A percentile compares a stretch with the other conserved stretches of the same genome.
These are phyloP conservation scores for Termitomyces sp. DNA, from an alignment of 768 basidiomycete genomes.

Conservation along the genomic window DNA sequence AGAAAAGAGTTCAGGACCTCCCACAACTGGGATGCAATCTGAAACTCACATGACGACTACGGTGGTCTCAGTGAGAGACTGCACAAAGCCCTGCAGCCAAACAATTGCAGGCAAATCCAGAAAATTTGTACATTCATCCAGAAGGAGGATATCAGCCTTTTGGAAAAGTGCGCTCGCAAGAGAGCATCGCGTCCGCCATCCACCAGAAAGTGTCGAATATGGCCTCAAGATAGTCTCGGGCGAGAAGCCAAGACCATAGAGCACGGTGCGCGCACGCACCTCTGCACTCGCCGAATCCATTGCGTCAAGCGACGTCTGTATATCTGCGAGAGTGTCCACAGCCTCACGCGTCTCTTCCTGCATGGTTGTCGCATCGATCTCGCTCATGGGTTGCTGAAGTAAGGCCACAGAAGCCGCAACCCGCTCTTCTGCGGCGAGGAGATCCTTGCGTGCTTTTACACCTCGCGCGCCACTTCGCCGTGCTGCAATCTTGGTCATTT, in stretches of 20 bases:
- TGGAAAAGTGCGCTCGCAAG: slow-evolving; percentile 56
- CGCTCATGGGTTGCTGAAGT: slow-evolving; percentile 16
- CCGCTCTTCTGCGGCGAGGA: slow-evolving; percentile 38
- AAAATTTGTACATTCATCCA: slow-evolving; percentile 56
- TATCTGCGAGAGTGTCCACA: slow-evolving; percentile 21
- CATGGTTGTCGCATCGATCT: slow-evolving; percentile 17
- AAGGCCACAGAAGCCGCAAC: slow-evolving; percentile 24
- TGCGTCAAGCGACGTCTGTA: slow-evolving; percentile 20
- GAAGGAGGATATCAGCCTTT: slow-evolving; percentile 47
- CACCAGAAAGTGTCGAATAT: slow-evolving; percentile 49
- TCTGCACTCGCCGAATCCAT: slow-evolving; percentile 33
- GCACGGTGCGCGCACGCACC: slow-evolving; percentile 43
- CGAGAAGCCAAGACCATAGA: slow-evolving; percentile 56
- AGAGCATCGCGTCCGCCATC: slow-evolving; percentile 57
- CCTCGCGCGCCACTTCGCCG: slow-evolving; percentile 53
- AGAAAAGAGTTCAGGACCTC: neutral
- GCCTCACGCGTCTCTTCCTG: slow-evolving; percentile 18
- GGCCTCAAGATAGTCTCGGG: slow-evolving; percentile 29
- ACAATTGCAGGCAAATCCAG: slow-evolving; percentile 47
- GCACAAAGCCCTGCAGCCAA: slow-evolving; percentile 49
- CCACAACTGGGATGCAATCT: neutral
- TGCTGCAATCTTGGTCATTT: slow-evolving; percentile 40
- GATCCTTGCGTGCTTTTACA: slow-evolving; percentile 46
- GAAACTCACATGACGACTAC: slow-evolving; percentile 45
- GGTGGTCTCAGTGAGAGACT: slow-evolving; percentile 34